Evolutionary conservation across 208 protist species (phyloP).

Genomic region (Spironucleus salmonicida): DNA sequence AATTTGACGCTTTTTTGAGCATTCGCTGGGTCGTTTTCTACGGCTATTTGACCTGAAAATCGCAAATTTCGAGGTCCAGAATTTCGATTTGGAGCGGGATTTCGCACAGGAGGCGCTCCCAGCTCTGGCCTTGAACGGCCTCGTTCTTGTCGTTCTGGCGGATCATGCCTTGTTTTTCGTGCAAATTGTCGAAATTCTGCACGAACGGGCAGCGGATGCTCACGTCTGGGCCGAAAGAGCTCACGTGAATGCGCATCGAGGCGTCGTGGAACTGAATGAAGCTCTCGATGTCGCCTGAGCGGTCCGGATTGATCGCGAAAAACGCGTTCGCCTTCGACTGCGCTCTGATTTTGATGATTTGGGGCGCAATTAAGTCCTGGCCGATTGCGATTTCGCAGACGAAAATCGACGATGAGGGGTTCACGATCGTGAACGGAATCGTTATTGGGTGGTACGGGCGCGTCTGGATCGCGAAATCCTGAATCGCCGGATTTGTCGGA

Average conservation of each 20-base stretch:
- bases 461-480: background rate
- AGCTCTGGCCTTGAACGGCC: too few species aligned
- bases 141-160: too few species aligned
- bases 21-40: too few species aligned
- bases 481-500: background rate
- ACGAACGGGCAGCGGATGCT: background rate
- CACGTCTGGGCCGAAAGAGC: background rate
- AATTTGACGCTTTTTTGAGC: too few species aligned
- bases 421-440: background rate
- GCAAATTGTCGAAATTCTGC: background rate
- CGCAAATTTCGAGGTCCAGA: too few species aligned
- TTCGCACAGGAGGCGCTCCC: too few species aligned
- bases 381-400: background rate
- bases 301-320: conserved; percentile 25
- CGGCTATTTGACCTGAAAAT: too few species aligned
- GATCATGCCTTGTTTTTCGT: background rate
- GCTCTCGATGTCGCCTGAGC: background rate
- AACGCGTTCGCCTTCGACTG: background rate
- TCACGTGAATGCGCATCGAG: background rate
- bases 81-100: too few species aligned
- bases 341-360: background rate
- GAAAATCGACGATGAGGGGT: background rate
- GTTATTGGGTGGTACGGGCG: conserved; percentile 16
- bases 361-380: background rate
- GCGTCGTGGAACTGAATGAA: conserved; percentile 19